A percentile compares a stretch with the other conserved stretches of the same genome.
Evolutionary conservation across 257 asterid species (phyloP).

Genomic region (Nicotiana obtusifolia): DNA sequence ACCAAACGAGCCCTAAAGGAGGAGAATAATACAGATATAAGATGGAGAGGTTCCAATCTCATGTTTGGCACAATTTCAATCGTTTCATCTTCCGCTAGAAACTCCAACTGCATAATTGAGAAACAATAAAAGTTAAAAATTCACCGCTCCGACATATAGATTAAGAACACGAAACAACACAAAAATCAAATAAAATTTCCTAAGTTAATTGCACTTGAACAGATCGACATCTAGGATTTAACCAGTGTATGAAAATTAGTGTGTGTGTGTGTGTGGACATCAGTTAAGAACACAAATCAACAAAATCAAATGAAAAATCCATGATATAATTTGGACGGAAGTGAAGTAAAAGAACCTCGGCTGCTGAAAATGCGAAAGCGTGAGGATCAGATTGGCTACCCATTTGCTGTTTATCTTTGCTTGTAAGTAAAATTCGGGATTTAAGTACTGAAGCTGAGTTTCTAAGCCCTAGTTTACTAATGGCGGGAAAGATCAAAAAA

Average conservation of each 20-base stretch:
- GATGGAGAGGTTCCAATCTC: conserved; percentile 81
- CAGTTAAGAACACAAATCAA: neutral
- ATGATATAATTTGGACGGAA: neutral
- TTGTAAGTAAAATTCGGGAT: neutral
- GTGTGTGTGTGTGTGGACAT: neutral
- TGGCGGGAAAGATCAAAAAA: too few species aligned
- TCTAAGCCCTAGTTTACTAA: too few species aligned
- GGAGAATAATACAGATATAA: conserved; percentile 49
- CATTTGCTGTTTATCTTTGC: conserved; percentile 30
- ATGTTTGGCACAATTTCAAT: conserved; percentile 72
- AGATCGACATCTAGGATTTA: neutral
- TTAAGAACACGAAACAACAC: neutral
- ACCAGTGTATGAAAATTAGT: neutral
- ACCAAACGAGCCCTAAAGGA: neutral
- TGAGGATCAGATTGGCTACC: conserved; percentile 46
- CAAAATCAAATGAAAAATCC: neutral
- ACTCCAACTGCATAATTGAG: conserved; percentile 62
- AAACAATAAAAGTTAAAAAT: neutral
- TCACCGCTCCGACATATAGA: neutral
- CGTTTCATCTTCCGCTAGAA: conserved; percentile 90
- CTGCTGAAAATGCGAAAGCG: conserved; percentile 63
- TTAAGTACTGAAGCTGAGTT: neutral
- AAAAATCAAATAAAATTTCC: neutral
- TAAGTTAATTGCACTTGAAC: neutral
- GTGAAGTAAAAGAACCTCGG: conserved; percentile 45